Base-by-base conservation (phyloP, 176 grass and related monocot species). In the Eleusine coracana region DNA sequence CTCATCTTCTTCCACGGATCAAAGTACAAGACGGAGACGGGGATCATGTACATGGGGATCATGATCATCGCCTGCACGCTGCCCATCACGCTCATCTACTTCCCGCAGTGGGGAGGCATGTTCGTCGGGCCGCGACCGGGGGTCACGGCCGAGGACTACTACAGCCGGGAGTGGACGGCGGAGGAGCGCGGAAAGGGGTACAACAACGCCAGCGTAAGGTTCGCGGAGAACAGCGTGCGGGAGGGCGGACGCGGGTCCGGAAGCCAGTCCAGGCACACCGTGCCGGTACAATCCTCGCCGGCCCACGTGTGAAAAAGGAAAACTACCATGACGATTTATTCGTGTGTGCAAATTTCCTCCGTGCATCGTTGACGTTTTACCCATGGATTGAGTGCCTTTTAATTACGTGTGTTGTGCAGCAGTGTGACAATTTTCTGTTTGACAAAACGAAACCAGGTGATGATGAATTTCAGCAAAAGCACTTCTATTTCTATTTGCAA, bases 31-130 rank as follows among this genome's bases (percentile, higher is more conserved):
- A 98, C 92, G 31, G 84, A 98, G 82, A 92, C 86, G 5, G 95
- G 95, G 75, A 98, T 98, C 82, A 83, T 73, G 65, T 92, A 91
- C 90, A 98, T 98, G 92, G 95, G 95, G 21, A 31, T 95, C 70
- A 98, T 98, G 95, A 98, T 93, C 75, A 86, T 98, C 70, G 86
- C 83, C 2, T 98, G 95, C 86, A 91, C 92, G 64, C 90, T 95
- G 49, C 92, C 88, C 11, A 29, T 91, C 80, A 17, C 29, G 20
- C 72, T 94, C 79, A 91, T 97, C 74, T 68, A 87, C 81, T 97
- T 97, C 90, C 95, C 95, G 21, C 88, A 91, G 70, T 97, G 95
- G 95, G 95, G 92, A 1, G 92, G 92, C 56, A 88, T 92, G 28
- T 76, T 95, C 31, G 1, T 4, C 0, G 86, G 84, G 10, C 90